These are phyloP conservation scores for Penicillium macrosclerotiorum DNA, from an alignment of 495 filamentous ascomycete genomes.

Conservation along the genomic window DNA sequence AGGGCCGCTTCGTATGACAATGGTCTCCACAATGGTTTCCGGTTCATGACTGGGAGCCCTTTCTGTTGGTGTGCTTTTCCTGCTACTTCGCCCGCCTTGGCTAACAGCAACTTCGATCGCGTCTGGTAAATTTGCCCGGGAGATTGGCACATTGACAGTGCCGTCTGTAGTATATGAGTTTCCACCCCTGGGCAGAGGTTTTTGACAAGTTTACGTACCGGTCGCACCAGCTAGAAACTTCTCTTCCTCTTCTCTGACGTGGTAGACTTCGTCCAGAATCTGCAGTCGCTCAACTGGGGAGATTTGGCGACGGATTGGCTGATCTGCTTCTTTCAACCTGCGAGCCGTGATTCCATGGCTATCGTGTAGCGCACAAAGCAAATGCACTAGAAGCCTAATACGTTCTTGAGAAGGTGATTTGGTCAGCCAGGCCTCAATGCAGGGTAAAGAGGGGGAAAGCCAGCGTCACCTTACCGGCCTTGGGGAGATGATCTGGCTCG, in stretches of 20 bases:
- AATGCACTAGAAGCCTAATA: constrained; percentile 57
- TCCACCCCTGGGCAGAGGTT: not conserved
- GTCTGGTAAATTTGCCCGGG: constrained; percentile 34
- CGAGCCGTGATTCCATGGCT: constrained; percentile 37
- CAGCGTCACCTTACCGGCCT: constrained; percentile 54
- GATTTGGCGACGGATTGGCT: constrained; percentile 44
- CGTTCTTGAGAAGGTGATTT: constrained; percentile 44
- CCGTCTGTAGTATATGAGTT: constrained; percentile 16
- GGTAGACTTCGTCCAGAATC: constrained; percentile 64
- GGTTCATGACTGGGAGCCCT: not conserved
- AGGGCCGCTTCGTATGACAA: not conserved
- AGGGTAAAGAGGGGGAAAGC: too few relatives aligned
- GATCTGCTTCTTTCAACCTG: constrained; percentile 39
- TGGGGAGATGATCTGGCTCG: constrained; percentile 78
- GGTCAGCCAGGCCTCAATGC: not conserved
- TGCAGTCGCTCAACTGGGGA: constrained; percentile 34
- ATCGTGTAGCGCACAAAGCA: constrained; percentile 47
- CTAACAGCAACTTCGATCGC: constrained; percentile 15
- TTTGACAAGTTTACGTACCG: constrained; percentile 42
- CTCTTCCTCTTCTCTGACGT: constrained; percentile 61
- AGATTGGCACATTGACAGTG: constrained; percentile 25
- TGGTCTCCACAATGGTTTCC: constrained; percentile 7
- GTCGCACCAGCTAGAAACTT: constrained; percentile 53
- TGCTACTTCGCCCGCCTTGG: constrained; percentile 5
- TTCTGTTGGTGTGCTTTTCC: constrained; percentile 11